A percentile compares a stretch with the other conserved stretches of the same genome.
Evolutionary conservation across 2,329 filamentous ascomycete species (phyloP).

Genomic region (Alternaria tenuissima): DNA sequence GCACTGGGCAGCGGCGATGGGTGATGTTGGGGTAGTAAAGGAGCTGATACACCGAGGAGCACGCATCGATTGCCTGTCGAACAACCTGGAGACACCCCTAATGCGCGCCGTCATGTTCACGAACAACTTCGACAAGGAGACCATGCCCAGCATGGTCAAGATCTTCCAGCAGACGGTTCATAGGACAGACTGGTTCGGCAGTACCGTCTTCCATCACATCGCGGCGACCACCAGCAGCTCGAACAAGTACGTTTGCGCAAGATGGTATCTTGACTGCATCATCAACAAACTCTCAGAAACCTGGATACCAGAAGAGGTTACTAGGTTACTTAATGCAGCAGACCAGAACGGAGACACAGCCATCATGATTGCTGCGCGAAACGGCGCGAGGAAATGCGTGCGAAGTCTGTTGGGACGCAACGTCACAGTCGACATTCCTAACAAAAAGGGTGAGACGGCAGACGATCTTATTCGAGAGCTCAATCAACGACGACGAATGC

Average conservation of each 20-base stretch:
- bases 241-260: slow-evolving; percentile 85
- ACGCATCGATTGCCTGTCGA: slow-evolving; percentile 71
- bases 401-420: slow-evolving; percentile 75
- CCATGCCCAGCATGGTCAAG: slow-evolving; percentile 84
- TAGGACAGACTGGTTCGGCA: slow-evolving; percentile 78
- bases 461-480: slow-evolving; percentile 80
- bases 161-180: slow-evolving; percentile 84
- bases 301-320: slow-evolving; percentile 77
- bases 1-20: slow-evolving; percentile 98
- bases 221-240: slow-evolving; percentile 86
- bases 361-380: slow-evolving; percentile 84
- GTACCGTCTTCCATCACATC: slow-evolving; percentile 93
- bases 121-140: slow-evolving; percentile 93
- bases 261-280: slow-evolving; percentile 92
- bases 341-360: slow-evolving; percentile 92
- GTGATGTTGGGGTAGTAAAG: slow-evolving; percentile 89
- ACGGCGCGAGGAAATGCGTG: slow-evolving; percentile 81
- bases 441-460: slow-evolving; percentile 81
- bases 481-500: slow-evolving; percentile 73
- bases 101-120: slow-evolving; percentile 96
- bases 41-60: slow-evolving; percentile 85
- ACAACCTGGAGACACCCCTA: slow-evolving; percentile 79
- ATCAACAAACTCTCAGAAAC: slow-evolving; percentile 85
- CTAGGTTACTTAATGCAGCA: slow-evolving; percentile 79
- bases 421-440: slow-evolving; percentile 82